Percentiles rank a stretch among this genome's conserved stretches.
Conservation (phyloP, 768 basidiomycete species). For the Hebeloma cylindrosporum region DNA sequence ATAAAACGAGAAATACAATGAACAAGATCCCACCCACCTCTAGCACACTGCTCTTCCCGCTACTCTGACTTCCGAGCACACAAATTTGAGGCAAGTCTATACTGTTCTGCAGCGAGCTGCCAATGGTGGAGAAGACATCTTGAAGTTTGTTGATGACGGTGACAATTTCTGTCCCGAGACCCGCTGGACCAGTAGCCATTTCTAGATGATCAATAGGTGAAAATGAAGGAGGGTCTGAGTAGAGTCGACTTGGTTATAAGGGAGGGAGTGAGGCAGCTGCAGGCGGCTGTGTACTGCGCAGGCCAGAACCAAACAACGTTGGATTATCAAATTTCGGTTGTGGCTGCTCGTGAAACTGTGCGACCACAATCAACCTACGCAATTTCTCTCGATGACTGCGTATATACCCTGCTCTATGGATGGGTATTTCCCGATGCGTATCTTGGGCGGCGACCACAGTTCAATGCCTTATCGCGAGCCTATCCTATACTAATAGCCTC, state of each 20-base stretch:
- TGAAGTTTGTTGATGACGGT: slow-evolving; percentile 84
- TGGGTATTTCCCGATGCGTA: too few relatives aligned
- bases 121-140: slow-evolving; percentile 86
- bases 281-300: slow-evolving; percentile 26
- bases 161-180: slow-evolving; percentile 83
- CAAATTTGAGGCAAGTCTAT: slow-evolving; percentile 94
- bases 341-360: too few relatives aligned
- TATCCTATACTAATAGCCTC: too few relatives aligned
- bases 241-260: slow-evolving; percentile 20
- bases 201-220: slow-evolving; percentile 25
- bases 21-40: slow-evolving; percentile 53
- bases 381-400: too few relatives aligned
- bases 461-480: too few relatives aligned
- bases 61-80: slow-evolving; percentile 88
- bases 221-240: slow-evolving; percentile 17
- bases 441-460: too few relatives aligned
- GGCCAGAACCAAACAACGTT: slow-evolving; percentile 28
- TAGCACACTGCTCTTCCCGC: slow-evolving; percentile 90
- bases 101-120: slow-evolving; percentile 62
- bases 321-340: too few relatives aligned
- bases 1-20: neutral
- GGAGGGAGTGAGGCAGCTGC: slow-evolving; percentile 18
- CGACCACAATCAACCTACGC: too few relatives aligned
- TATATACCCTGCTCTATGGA: too few relatives aligned
- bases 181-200: slow-evolving; percentile 57